These are phyloP conservation scores for Vararia minispora DNA, from an alignment of 768 basidiomycete genomes.

Conservation along the genomic window DNA sequence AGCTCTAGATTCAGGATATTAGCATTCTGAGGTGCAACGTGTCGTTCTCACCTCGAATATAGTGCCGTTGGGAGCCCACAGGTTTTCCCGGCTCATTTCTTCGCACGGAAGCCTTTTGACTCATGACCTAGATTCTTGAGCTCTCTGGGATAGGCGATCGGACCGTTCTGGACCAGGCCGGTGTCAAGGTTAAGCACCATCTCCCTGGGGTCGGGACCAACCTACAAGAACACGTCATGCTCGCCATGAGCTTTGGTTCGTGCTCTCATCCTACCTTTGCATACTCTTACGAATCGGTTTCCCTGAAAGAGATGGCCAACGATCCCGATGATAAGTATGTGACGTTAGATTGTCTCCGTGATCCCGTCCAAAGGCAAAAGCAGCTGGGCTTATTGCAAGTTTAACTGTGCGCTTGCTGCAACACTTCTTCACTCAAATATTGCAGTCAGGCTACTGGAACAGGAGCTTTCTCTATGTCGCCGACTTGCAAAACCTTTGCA, in stretches of 20 bases:
- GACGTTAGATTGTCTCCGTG: conserved; percentile 6
- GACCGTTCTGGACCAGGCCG: conserved; percentile 3
- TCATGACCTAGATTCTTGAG: conserved; percentile 7
- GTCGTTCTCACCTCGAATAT: no score
- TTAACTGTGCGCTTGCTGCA: not conserved
- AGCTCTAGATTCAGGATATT: no score
- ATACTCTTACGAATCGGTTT: not conserved
- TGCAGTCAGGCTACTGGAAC: not conserved
- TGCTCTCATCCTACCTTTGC: not conserved
- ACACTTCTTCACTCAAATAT: no score
- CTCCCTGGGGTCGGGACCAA: conserved; percentile 11
- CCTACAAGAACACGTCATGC: conserved; percentile 9
- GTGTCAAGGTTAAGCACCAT: conserved; percentile 3
- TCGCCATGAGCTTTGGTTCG: conserved; percentile 3
- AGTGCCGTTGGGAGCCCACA: no score
- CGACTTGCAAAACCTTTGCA: conserved; percentile 2
- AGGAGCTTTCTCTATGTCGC: not conserved
- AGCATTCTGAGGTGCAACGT: no score
- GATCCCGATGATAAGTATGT: conserved; percentile 3
- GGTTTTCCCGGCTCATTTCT: no score
- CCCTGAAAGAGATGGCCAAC: conserved; percentile 6
- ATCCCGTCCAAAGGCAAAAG: conserved; percentile 2
- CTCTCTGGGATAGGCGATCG: conserved; percentile 12
- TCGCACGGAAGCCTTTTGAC: no score
- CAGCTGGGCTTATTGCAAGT: conserved; percentile 10